A percentile compares a stretch with the other conserved stretches of the same genome.
phyloP scores from a whole-genome alignment of 495 filamentous ascomycete genomes.

The Glonium stellatum region DNA sequence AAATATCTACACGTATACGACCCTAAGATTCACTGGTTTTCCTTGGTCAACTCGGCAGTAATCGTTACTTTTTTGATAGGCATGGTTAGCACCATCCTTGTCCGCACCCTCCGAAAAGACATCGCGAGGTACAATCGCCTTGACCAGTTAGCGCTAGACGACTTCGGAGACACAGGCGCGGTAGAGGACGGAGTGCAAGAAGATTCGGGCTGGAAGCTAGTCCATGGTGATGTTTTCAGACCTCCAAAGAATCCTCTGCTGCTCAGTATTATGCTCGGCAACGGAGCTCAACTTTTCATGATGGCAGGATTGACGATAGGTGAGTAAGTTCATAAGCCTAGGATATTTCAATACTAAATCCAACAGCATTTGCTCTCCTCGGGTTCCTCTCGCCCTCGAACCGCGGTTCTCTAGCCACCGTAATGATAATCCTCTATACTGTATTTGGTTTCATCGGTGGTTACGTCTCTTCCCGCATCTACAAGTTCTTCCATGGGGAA shows the following conservation, averaged over 20 bases:
- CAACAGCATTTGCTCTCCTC: slow-evolving; percentile 67
- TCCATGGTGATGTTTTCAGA: slow-evolving; percentile 96
- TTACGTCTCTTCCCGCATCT: slow-evolving; percentile 79
- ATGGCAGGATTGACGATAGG: slow-evolving; percentile 92
- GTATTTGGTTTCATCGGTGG: slow-evolving; percentile 89
- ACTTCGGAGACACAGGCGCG: slow-evolving; percentile 62
- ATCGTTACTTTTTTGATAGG: slow-evolving; percentile 87
- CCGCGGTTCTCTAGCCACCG: slow-evolving; percentile 84
- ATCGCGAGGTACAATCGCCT: slow-evolving; percentile 93
- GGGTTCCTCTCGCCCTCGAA: slow-evolving; percentile 93
- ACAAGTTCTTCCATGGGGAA: slow-evolving; percentile 88
- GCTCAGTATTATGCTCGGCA: slow-evolving; percentile 82
- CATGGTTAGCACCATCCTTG: slow-evolving; percentile 81
- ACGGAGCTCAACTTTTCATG: slow-evolving; percentile 91
- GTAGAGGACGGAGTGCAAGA: slow-evolving; percentile 93
- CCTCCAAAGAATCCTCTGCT: slow-evolving; percentile 75
- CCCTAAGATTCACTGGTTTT: slow-evolving; percentile 98
- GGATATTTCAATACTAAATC: slow-evolving; percentile 4
- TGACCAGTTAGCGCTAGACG: slow-evolving; percentile 78
- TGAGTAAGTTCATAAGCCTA: slow-evolving; percentile 3
- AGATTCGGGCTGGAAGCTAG: slow-evolving; percentile 96
- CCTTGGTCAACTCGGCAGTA: slow-evolving; percentile 85
- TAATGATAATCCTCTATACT: slow-evolving; percentile 87
- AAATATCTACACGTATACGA: slow-evolving; percentile 94
- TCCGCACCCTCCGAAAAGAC: slow-evolving; percentile 83